phyloP scores from a whole-genome alignment of 345 rosid genomes.

The Eutrema heterophyllum region DNA sequence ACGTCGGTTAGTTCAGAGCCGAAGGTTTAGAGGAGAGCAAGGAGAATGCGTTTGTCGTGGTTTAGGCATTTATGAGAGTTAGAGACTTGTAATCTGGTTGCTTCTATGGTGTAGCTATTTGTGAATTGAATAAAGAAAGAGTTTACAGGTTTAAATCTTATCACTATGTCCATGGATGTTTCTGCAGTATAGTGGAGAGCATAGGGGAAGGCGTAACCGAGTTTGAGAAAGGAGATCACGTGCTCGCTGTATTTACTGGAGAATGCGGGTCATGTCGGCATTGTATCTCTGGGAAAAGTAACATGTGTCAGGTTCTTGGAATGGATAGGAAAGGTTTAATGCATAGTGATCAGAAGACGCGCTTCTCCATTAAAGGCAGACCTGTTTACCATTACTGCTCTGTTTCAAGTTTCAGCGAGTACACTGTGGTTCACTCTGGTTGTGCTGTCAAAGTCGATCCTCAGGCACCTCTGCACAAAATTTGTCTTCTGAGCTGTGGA shows the following conservation, averaged over 20 bases:
- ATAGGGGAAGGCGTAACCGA: slow-evolving; percentile 72
- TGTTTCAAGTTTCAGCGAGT: slow-evolving; percentile 92
- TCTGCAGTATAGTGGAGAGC: slow-evolving; percentile 81
- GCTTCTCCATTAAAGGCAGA: slow-evolving; percentile 72
- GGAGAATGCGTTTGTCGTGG: not conserved
- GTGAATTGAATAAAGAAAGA: not conserved
- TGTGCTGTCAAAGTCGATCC: slow-evolving; percentile 82
- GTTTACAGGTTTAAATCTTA: not conserved
- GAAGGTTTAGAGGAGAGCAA: not conserved
- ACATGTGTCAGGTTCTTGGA: slow-evolving; percentile 77
- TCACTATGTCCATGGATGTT: not conserved
- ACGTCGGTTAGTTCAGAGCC: not conserved
- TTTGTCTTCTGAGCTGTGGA: slow-evolving; percentile 91
- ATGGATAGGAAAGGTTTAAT: slow-evolving; percentile 83
- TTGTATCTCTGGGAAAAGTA: slow-evolving; percentile 74
- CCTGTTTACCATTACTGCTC: slow-evolving; percentile 86
- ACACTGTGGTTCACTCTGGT: slow-evolving; percentile 87
- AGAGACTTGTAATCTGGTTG: not conserved
- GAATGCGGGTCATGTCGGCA: slow-evolving; percentile 74
- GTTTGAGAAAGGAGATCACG: slow-evolving; percentile 80
- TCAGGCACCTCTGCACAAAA: slow-evolving; percentile 64
- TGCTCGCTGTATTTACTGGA: slow-evolving; percentile 77
- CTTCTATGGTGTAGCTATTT: not conserved
- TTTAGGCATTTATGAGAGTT: not conserved
- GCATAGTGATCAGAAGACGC: slow-evolving; percentile 73